Base-by-base conservation (phyloP, 1,139 yeast genomes). In the Candida frijolesensis region DNA sequence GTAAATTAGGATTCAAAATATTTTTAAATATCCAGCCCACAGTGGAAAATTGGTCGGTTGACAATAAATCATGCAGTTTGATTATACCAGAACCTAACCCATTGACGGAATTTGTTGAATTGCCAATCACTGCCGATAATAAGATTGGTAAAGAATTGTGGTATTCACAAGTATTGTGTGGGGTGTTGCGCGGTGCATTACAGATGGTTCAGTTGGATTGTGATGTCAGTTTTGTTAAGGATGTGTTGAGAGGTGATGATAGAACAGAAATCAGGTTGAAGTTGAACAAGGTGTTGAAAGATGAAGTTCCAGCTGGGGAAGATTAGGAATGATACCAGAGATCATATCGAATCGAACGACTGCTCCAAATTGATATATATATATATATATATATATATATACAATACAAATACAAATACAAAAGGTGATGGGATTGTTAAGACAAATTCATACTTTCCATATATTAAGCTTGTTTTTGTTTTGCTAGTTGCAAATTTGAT, bases 241-340 rank as follows among this genome's bases (percentile, higher is more conserved):
- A 94, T 65, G 83, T 79, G 1, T 72, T 94, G 51, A 81, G 92
- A 54, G 99, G 98, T 0, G 95, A 91, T 59, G 85, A 85, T 18
- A 74, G 72, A 40, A 92, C 97, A 0, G 98, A 92, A 62, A 70
- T 94, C 53, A 78, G 86, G 56, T 82, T 95, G 54, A 84, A 84
- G 61, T 74, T 94, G 60, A 74, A 85, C 49, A 85, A 79, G 61
- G 80, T 90, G 5, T 72, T 94, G 58, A 91, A 89, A 66, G 99
- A 94, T 64, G 99, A 94, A 70, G 87, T 94, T 43, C 99, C 99
- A 8, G 96, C 96, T 7, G 98, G 98, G 18, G 98, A 94, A 67
- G 97, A 92, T 60, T 91, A 71, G 63, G 25, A 10, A 15, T 19
- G 22, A 19, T 3, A 19, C 18, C 11, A 29, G 32, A 11, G 27